Evolutionary conservation across 1,139 yeast species (phyloP).

Genomic region (Suhomyces bokatorum): DNA sequence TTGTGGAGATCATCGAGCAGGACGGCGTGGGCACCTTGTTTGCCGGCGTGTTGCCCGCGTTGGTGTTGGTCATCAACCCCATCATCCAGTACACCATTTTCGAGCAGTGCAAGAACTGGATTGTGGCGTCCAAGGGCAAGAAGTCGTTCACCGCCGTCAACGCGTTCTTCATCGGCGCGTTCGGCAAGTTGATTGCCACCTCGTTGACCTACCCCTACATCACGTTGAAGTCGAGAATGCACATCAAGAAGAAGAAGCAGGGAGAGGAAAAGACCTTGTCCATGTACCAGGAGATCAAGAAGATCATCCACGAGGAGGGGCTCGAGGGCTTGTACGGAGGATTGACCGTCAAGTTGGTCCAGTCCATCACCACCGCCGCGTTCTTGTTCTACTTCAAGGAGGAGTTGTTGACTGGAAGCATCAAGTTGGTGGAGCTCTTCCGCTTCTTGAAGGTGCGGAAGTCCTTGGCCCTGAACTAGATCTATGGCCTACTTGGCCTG

Average conservation of each 20-base stretch:
- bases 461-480: constrained; percentile 1
- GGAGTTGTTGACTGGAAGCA: constrained; percentile 62
- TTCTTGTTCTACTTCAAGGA: constrained; percentile 90
- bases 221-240: constrained; percentile 87
- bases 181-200: constrained; percentile 87
- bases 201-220: constrained; percentile 87
- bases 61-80: constrained; percentile 83
- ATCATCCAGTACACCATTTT: constrained; percentile 89
- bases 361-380: constrained; percentile 86
- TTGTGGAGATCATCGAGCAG: constrained; percentile 60
- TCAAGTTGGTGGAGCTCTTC: constrained; percentile 43
- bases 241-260: constrained; percentile 49
- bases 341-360: constrained; percentile 72
- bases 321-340: constrained; percentile 79
- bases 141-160: constrained; percentile 55
- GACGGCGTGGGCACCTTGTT: constrained; percentile 77
- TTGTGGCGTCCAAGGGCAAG: constrained; percentile 55
- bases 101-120: constrained; percentile 75
- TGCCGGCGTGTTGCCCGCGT: constrained; percentile 85
- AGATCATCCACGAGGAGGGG: constrained; percentile 70
- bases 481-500: too few relatives aligned
- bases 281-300: constrained; percentile 45
- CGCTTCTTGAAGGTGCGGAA: constrained; percentile 29
- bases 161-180: constrained; percentile 85
- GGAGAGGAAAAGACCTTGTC: constrained; percentile 31